A percentile compares a stretch with the other conserved stretches of the same genome.
phyloP scores from a whole-genome alignment of 208 protist species.

The Trypanosomatidae sp. region DNA sequence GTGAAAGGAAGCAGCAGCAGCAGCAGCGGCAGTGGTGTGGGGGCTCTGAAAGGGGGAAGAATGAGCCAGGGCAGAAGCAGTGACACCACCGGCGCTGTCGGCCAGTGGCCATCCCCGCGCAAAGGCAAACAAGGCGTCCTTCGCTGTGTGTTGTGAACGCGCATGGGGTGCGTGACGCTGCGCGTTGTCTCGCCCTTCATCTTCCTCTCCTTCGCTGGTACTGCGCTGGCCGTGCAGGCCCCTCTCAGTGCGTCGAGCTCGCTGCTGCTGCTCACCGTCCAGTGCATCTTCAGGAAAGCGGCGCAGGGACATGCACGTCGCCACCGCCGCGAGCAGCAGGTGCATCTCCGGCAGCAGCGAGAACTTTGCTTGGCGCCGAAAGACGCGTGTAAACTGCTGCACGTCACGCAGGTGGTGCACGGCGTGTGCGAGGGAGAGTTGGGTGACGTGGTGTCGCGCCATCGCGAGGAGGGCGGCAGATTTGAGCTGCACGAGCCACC shows the following conservation, averaged over 20 bases:
- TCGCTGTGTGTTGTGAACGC: too few relatives aligned
- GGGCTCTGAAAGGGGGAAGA: background rate
- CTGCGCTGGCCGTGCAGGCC: too few relatives aligned
- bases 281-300: slow-evolving; percentile 18
- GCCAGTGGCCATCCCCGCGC: slow-evolving; percentile 17
- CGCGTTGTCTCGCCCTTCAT: background rate
- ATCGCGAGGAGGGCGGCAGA: slow-evolving; percentile 42
- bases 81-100: background rate
- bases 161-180: background rate
- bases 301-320: slow-evolving; percentile 40
- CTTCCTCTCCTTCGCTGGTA: background rate
- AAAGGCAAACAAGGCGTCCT: slow-evolving; percentile 1
- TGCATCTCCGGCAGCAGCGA: slow-evolving; percentile 42
- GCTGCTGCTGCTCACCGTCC: too few relatives aligned
- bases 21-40: background rate
- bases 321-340: slow-evolving; percentile 39
- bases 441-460: slow-evolving; percentile 35
- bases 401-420: slow-evolving; percentile 33
- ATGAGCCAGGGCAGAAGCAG: too few relatives aligned
- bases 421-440: slow-evolving; percentile 31
- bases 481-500: slow-evolving; percentile 58
- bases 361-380: slow-evolving; percentile 35
- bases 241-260: too few relatives aligned
- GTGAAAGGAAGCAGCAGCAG: too few relatives aligned
- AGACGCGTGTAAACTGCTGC: slow-evolving; percentile 47